Evolutionary conservation across 2,329 filamentous ascomycete genomes (phyloP).

Genomic region (Alternaria sp.): DNA sequence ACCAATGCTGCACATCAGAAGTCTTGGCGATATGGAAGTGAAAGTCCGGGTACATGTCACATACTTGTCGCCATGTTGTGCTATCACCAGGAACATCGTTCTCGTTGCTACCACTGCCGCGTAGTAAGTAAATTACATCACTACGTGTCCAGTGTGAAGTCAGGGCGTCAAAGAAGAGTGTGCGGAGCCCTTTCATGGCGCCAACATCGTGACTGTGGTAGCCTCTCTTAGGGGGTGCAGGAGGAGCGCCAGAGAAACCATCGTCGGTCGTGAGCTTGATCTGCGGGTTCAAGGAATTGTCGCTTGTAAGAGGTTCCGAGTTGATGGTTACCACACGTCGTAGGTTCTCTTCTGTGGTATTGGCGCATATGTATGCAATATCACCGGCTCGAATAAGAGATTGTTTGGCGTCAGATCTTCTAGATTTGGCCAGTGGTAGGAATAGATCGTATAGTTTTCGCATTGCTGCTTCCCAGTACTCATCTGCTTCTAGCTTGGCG

Average conservation of each 20-base stretch:
- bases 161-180: constrained; percentile 29
- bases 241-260: neutral
- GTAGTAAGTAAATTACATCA: constrained; percentile 2
- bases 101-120: neutral
- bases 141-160: constrained; percentile 24
- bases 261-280: neutral
- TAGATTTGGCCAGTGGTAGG: constrained; percentile 12
- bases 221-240: neutral
- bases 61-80: constrained; percentile 2
- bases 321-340: neutral
- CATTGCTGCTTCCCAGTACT: constrained; percentile 20
- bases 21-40: neutral
- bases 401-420: neutral
- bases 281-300: neutral
- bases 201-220: neutral
- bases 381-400: constrained; percentile 18
- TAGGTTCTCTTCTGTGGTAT: neutral
- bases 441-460: constrained; percentile 17
- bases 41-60: neutral
- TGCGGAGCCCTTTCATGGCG: constrained; percentile 6
- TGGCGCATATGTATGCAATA: constrained; percentile 20
- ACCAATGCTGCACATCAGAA: neutral
- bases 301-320: neutral
- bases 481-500: constrained; percentile 7
- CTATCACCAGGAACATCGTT: neutral